Evolutionary conservation across 2,329 filamentous ascomycete genomes (phyloP).

Genomic region (Fusarium sp.): DNA sequence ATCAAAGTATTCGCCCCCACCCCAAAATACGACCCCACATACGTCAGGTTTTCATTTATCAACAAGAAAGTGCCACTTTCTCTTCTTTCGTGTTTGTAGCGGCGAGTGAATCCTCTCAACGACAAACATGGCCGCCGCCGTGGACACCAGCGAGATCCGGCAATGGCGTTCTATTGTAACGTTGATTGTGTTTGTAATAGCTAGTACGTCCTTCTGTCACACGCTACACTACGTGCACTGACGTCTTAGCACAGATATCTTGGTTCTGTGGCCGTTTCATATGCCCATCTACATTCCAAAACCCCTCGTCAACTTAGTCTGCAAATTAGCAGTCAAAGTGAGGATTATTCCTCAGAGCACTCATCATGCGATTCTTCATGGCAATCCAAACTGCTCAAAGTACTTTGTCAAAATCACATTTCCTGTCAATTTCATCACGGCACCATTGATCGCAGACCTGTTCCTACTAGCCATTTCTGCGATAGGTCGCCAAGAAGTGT

Average conservation of each 20-base stretch:
- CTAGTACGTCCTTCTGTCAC: constrained; percentile 65
- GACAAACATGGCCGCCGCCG: constrained; percentile 16
- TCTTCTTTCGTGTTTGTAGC: background rate
- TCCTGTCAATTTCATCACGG: constrained; percentile 77
- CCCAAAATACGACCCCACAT: background rate
- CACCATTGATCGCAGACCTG: constrained; percentile 76
- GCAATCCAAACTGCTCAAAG: constrained; percentile 41
- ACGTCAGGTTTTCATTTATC: constrained; percentile 6
- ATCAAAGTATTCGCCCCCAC: background rate
- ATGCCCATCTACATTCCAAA: constrained; percentile 71
- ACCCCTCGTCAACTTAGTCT: constrained; percentile 56
- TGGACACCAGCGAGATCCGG: constrained; percentile 57
- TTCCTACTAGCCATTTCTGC: constrained; percentile 77
- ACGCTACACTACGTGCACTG: background rate
- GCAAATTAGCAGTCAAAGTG: constrained; percentile 48
- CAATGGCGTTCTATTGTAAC: constrained; percentile 78
- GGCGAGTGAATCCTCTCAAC: background rate
- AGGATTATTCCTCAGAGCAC: constrained; percentile 64
- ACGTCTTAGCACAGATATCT: constrained; percentile 63
- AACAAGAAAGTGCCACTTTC: background rate
- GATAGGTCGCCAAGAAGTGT: constrained; percentile 74
- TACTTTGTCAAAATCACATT: constrained; percentile 64
- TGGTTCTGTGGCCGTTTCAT: constrained; percentile 76
- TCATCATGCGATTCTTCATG: constrained; percentile 36
- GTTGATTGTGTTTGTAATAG: constrained; percentile 74